A percentile compares a stretch with the other conserved stretches of the same genome.
Conservation (phyloP, 108 stramenopile species). For the Hondaea fermentalgiana region DNA sequence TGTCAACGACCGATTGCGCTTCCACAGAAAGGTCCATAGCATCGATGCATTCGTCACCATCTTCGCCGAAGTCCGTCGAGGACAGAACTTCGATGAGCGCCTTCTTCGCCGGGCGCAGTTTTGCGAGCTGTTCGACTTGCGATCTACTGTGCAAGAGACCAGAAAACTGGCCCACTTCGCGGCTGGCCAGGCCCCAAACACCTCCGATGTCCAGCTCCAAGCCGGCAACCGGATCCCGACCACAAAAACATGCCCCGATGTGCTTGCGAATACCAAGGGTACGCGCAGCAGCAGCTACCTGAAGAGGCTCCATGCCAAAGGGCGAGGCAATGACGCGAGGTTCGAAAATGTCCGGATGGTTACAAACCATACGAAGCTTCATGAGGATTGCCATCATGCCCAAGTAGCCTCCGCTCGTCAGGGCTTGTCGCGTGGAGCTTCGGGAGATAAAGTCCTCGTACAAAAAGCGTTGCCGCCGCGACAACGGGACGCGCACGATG, state of each 20-base stretch:
- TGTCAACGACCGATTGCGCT: not conserved
- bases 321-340: conserved; percentile 83
- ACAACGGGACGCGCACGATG: conserved; percentile 79
- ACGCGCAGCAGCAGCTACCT: conserved; percentile 34
- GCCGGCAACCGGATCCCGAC: not conserved
- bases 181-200: not conserved
- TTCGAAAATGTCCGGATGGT: conserved; percentile 97
- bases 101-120: not conserved
- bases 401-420: conserved; percentile 62
- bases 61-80: not conserved
- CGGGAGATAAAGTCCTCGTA: conserved; percentile 97
- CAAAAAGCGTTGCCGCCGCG: conserved; percentile 80
- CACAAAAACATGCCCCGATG: not conserved
- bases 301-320: conserved; percentile 62
- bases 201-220: conserved; percentile 15
- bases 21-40: not conserved
- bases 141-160: not conserved
- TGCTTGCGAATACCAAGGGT: conserved; percentile 22
- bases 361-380: conserved; percentile 97
- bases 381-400: conserved; percentile 99
- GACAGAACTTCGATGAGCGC: not conserved
- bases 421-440: conserved; percentile 73
- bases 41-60: not conserved
- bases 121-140: not conserved
- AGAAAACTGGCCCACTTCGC: not conserved